Conservation (phyloP, 2,329 filamentous ascomycete genomes). For the Tolypocladium endophyticum region DNA sequence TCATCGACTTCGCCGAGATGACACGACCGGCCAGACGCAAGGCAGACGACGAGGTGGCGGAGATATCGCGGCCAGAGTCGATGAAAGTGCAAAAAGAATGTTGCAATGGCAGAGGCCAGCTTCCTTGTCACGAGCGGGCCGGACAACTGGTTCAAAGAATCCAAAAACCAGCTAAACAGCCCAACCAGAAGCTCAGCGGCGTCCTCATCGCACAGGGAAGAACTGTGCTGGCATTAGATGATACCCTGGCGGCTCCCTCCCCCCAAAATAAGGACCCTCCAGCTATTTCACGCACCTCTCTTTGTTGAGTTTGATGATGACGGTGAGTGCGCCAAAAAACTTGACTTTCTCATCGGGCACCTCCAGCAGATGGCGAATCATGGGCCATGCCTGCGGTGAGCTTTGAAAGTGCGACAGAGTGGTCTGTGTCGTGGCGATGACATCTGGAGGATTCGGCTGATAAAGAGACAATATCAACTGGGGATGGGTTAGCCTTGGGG, state of each 20-base stretch:
- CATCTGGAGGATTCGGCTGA: constrained; percentile 36
- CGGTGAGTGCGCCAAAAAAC: constrained; percentile 87
- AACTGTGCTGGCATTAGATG: constrained; percentile 15
- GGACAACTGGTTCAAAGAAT: constrained; percentile 38
- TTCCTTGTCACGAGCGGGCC: constrained; percentile 59
- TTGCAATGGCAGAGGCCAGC: constrained; percentile 65
- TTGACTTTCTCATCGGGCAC: constrained; percentile 64
- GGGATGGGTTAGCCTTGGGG: not conserved
- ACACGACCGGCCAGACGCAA: constrained; percentile 24
- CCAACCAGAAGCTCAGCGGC: constrained; percentile 48
- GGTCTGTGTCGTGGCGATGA: constrained; percentile 50
- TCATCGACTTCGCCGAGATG: constrained; percentile 11
- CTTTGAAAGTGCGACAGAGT: constrained; percentile 70
- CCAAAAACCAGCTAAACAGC: constrained; percentile 52
- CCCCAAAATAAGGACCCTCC: not conserved
- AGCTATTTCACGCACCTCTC: constrained; percentile 47
- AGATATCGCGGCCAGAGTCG: constrained; percentile 56
- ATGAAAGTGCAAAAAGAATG: constrained; percentile 64
- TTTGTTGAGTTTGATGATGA: constrained; percentile 91
- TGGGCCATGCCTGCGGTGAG: constrained; percentile 72
- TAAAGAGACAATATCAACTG: constrained; percentile 44
- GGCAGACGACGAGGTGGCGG: constrained; percentile 46
- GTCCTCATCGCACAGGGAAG: constrained; percentile 44
- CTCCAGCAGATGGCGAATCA: constrained; percentile 66
- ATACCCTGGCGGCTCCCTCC: too few relatives aligned